Conservation (phyloP, 2,329 filamentous ascomycete species). For the Epichloe glyceriae region DNA sequence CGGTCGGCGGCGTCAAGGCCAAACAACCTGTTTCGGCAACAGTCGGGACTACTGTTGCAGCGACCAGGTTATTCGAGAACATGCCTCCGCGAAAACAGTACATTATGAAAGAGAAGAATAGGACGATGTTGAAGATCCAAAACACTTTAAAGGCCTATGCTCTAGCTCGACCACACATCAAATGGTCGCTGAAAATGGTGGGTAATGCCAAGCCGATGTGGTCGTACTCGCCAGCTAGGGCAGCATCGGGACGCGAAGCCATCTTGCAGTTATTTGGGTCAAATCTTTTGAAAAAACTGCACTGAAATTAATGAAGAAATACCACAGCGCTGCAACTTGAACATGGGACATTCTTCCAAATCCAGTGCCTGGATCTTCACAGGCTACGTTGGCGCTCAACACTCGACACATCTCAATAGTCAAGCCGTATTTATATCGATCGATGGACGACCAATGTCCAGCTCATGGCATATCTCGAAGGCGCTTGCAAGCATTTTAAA, state of each 20-base stretch:
- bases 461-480: conserved; percentile 32
- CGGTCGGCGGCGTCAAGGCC: conserved; percentile 17
- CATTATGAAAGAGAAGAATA: conserved; percentile 43
- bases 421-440: conserved; percentile 47
- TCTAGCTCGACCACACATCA: conserved; percentile 50
- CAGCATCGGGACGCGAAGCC: conserved; percentile 40
- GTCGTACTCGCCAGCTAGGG: conserved; percentile 46
- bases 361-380: conserved; percentile 26
- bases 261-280: conserved; percentile 49
- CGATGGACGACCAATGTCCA: conserved; percentile 51
- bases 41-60: conserved; percentile 55
- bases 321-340: not conserved
- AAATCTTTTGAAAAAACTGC: conserved; percentile 42
- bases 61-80: conserved; percentile 43
- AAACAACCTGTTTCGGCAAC: conserved; percentile 34
- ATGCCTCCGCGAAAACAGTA: conserved; percentile 52
- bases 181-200: conserved; percentile 45
- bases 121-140: conserved; percentile 44
- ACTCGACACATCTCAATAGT: conserved; percentile 12
- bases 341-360: not conserved
- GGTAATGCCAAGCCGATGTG: conserved; percentile 40
- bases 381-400: conserved; percentile 40
- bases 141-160: conserved; percentile 50
- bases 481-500: conserved; percentile 43
- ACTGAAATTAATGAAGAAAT: conserved; percentile 19